Evolutionary conservation across 2,329 filamentous ascomycete species (phyloP).

Genomic region (Claviceps maximensis): DNA sequence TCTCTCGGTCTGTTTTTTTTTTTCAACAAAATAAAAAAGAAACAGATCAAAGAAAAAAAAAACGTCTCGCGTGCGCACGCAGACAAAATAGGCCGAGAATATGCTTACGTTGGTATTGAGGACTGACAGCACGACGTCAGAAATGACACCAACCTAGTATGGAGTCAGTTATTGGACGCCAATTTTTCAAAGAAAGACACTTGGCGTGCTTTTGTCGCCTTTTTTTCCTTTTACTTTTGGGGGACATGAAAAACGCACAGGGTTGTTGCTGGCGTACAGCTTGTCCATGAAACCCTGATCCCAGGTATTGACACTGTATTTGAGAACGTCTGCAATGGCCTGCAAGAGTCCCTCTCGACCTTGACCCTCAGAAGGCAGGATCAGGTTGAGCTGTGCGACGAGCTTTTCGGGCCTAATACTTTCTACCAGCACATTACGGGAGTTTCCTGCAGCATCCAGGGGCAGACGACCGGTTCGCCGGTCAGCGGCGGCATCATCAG

Average conservation of each 20-base stretch:
- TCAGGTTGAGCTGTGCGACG: constrained; percentile 40
- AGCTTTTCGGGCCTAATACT: constrained; percentile 45
- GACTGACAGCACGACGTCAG: constrained; percentile 71
- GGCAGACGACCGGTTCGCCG: constrained; percentile 38
- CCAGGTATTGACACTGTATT: constrained; percentile 96
- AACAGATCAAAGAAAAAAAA: neutral
- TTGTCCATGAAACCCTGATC: constrained; percentile 95
- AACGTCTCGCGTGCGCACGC: neutral
- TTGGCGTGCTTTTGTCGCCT: neutral
- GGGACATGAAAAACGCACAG: constrained; percentile 34
- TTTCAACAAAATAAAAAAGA: neutral
- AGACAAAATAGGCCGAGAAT: neutral
- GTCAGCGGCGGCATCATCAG: constrained; percentile 46
- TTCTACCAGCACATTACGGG: constrained; percentile 50
- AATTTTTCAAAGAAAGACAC: neutral
- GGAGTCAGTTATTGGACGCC: neutral
- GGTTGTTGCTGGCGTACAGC: constrained; percentile 80
- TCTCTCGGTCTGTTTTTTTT: too few relatives aligned
- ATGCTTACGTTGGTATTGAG: constrained; percentile 76
- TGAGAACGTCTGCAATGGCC: constrained; percentile 56
- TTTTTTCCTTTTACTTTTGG: neutral
- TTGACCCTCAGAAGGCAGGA: constrained; percentile 43
- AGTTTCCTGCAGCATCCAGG: constrained; percentile 22
- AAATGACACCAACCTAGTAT: constrained; percentile 61
- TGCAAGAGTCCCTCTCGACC: constrained; percentile 64